Evolutionary conservation across 2,329 filamentous ascomycete genomes (phyloP).

Genomic region (Rutstroemia sp.): DNA sequence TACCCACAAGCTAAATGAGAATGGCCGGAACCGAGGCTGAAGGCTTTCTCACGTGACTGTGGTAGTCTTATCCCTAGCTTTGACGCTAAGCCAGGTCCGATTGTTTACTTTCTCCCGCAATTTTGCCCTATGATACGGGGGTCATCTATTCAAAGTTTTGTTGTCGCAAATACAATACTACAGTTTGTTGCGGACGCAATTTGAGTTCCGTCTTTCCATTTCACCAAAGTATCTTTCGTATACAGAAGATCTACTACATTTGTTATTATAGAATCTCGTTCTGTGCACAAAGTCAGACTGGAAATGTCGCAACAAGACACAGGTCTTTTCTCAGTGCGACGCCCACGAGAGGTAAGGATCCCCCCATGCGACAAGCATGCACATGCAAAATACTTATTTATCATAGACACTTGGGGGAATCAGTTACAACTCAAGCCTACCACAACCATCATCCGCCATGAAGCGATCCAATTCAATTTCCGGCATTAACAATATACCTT

Average conservation of each 20-base stretch:
- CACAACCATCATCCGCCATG: constrained; percentile 86
- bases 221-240: not conserved
- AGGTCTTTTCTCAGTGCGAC: constrained; percentile 84
- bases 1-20: constrained; percentile 3
- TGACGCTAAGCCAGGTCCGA: not conserved
- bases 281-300: constrained; percentile 11
- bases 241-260: not conserved
- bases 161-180: not conserved
- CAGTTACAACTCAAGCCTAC: constrained; percentile 76
- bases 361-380: not conserved
- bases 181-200: not conserved
- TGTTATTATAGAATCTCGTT: not conserved
- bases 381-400: constrained; percentile 1
- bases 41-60: constrained; percentile 1
- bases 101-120: constrained; percentile 9
- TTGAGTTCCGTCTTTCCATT: not conserved
- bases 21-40: constrained; percentile 18
- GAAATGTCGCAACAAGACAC: constrained; percentile 82
- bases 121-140: constrained; percentile 2
- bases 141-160: constrained; percentile 2
- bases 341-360: constrained; percentile 72
- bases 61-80: not conserved
- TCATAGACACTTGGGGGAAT: constrained; percentile 76
- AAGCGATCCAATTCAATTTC: constrained; percentile 82
- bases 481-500: constrained; percentile 54